Evolutionary conservation across 805 yeast genomes (phyloP).

Genomic region (Sungouiozyma intestinalis): DNA sequence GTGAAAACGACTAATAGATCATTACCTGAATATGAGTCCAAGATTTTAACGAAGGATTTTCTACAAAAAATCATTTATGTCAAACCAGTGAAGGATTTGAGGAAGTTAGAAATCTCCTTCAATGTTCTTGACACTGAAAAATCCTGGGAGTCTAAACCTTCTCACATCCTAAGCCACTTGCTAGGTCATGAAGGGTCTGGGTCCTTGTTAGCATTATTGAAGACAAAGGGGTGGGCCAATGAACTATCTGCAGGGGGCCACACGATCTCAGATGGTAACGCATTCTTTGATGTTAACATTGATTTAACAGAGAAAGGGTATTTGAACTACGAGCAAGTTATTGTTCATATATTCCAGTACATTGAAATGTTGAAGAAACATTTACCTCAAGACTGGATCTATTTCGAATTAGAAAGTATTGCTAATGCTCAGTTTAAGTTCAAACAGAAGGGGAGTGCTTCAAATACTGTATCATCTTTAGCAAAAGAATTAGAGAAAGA

Average conservation of each 20-base stretch:
- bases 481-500: slow-evolving; percentile 51
- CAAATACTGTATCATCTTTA: slow-evolving; percentile 60
- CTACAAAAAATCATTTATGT: slow-evolving; percentile 49
- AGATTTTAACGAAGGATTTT: slow-evolving; percentile 41
- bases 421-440: slow-evolving; percentile 66
- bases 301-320: slow-evolving; percentile 72
- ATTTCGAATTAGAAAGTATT: slow-evolving; percentile 62
- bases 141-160: slow-evolving; percentile 59
- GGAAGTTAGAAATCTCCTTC: slow-evolving; percentile 57
- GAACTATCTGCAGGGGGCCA: slow-evolving; percentile 65
- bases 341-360: slow-evolving; percentile 59
- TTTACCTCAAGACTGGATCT: slow-evolving; percentile 70
- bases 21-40: slow-evolving; percentile 26
- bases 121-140: slow-evolving; percentile 67
- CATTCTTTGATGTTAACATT: slow-evolving; percentile 56
- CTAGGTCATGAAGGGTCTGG: slow-evolving; percentile 92
- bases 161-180: slow-evolving; percentile 64
- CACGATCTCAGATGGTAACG: slow-evolving; percentile 55
- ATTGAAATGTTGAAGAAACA: slow-evolving; percentile 45
- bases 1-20: slow-evolving; percentile 31
- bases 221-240: slow-evolving; percentile 68
- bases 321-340: slow-evolving; percentile 48
- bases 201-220: slow-evolving; percentile 61
- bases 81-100: slow-evolving; percentile 74
- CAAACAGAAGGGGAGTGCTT: slow-evolving; percentile 63